phyloP scores from a whole-genome alignment of 1,284 basidiomycete genomes.

The Fomitiporia mediterranea region DNA sequence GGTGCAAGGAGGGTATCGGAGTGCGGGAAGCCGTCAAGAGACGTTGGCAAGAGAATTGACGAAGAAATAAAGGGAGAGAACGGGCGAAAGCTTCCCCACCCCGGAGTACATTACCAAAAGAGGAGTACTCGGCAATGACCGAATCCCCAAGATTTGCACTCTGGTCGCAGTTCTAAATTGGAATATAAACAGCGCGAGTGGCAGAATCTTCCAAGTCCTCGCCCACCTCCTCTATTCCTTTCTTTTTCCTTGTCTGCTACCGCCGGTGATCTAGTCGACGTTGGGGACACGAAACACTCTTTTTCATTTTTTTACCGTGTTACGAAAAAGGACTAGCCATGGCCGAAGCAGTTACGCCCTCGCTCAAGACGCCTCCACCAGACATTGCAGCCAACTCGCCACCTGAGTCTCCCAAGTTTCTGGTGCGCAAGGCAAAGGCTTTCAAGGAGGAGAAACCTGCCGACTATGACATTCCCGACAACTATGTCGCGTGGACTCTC shows the following conservation, averaged over 20 bases:
- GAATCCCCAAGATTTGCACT: constrained; percentile 5
- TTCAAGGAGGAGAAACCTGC: constrained; percentile 41
- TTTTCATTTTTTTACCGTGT: no score
- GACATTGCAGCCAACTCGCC: constrained; percentile 23
- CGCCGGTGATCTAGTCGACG: constrained; percentile 10
- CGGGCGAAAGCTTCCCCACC: neutral
- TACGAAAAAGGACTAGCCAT: neutral
- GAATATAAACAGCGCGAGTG: neutral
- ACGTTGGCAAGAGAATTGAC: neutral
- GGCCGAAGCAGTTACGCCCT: constrained; percentile 20
- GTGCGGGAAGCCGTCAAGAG: neutral
- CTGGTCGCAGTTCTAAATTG: neutral
- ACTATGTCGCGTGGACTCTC: constrained; percentile 85
- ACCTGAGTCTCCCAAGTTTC: constrained; percentile 22
- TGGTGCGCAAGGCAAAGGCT: constrained; percentile 20
- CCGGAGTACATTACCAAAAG: neutral
- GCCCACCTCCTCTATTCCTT: neutral
- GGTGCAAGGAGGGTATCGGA: neutral
- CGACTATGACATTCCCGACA: constrained; percentile 77
- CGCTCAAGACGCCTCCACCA: constrained; percentile 24
- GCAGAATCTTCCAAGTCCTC: no score
- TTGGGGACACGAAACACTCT: neutral
- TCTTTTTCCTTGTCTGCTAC: neutral
- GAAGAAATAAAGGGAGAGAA: neutral
- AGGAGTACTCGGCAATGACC: neutral